Conservation (phyloP, 257 asterid species). For the Solanum rostratum region DNA sequence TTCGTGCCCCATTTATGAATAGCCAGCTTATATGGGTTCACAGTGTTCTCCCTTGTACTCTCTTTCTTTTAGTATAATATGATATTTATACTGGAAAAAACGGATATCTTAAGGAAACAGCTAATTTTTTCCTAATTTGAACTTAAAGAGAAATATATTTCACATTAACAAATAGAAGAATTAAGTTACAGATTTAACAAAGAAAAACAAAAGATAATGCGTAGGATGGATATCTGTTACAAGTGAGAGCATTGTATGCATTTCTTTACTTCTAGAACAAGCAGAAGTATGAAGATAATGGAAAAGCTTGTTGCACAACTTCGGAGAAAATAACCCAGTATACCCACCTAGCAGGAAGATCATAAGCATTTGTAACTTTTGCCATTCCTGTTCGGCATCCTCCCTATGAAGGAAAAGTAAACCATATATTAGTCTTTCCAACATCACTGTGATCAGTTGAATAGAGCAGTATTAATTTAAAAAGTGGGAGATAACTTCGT, state of each 20-base stretch:
- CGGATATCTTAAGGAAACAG: neutral
- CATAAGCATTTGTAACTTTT: conserved; percentile 60
- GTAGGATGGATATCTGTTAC: neutral
- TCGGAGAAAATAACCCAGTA: neutral
- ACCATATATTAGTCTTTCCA: neutral
- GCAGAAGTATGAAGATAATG: neutral
- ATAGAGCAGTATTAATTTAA: neutral
- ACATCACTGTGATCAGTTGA: neutral
- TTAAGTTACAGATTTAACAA: neutral
- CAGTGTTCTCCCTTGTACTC: neutral
- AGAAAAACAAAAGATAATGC: neutral
- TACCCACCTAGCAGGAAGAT: conserved; percentile 89
- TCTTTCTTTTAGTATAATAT: neutral
- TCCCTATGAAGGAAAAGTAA: conserved; percentile 38
- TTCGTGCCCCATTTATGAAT: neutral
- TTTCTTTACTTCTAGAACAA: neutral
- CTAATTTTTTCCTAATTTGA: neutral
- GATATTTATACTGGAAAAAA: neutral
- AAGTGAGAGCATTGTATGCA: neutral
- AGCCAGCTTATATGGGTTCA: neutral
- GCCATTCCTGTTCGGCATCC: conserved; percentile 96
- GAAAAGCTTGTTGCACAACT: neutral
- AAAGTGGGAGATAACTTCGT: neutral
- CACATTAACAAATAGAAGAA: neutral
- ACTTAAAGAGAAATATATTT: neutral